phyloP scores from a whole-genome alignment of 441 rosid genomes.

The Corymbia citriodora region DNA sequence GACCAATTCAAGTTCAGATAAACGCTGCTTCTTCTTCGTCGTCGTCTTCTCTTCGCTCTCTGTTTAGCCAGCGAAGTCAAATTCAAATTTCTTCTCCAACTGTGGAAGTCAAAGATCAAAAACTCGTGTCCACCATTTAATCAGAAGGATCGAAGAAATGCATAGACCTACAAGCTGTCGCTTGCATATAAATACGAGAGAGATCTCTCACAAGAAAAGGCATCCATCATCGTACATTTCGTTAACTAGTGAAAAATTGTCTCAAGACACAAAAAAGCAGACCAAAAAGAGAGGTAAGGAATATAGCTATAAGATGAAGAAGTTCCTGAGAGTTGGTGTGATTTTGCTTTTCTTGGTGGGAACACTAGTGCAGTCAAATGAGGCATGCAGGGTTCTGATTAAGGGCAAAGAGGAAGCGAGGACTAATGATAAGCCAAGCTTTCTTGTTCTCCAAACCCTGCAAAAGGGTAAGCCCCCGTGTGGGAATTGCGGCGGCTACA shows the following conservation, averaged over 20 bases:
- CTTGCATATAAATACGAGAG: background rate
- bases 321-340: no score
- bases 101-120: background rate
- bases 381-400: background rate
- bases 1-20: background rate
- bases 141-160: background rate
- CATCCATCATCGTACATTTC: background rate
- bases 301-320: no score
- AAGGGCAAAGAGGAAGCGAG: background rate
- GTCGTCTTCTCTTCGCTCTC: background rate
- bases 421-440: background rate
- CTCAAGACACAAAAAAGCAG: background rate
- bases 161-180: background rate
- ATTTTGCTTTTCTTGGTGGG: background rate
- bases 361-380: background rate
- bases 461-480: background rate
- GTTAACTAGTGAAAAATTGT: background rate
- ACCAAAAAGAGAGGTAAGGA: background rate
- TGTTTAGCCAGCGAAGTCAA: background rate
- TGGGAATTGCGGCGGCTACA: conserved; percentile 4
- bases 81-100: background rate
- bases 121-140: background rate
- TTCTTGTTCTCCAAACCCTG: background rate
- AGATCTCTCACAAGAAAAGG: background rate
- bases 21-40: background rate